Evolutionary conservation across 805 yeast species (phyloP), one percentile per base, ranked within the genome.

Genomic region (Teunomyces funiuensis): DNA sequence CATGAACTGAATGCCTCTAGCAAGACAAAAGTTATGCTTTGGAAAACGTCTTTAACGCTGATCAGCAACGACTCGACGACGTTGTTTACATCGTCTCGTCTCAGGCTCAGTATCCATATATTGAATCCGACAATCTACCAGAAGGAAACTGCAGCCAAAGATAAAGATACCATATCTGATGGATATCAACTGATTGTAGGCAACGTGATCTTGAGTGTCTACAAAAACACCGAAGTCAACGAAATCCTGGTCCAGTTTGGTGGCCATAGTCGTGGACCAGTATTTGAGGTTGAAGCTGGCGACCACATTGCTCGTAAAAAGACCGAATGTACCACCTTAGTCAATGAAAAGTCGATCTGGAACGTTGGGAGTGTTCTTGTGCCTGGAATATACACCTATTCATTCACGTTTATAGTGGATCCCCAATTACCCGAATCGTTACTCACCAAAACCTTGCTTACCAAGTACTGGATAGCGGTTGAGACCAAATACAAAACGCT

Each of bases 11-110:
- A n/a, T n/a, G n/a, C n/a, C n/a, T n/a, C n/a, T n/a, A n/a, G n/a
- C n/a, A n/a, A 19, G 10, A 18, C 10, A 11, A n/a, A 23, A 65
- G 53, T 36, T 58, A 66, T 14, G 69, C 66, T 25, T 51, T 49
- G 47, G 55, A 53, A 28, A 58, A 59, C 27, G 53, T 51, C 52
- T 62, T 65, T 3, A 70, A 71, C 2, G 69, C 65, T 34, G 68
- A 65, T 44, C 56, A 61, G n/a, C 6, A 25, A 8, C 20, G 28
- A 33, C 8, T 13, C 13, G 6, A 67, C 46, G 7, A 67, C 55
- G 5, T 39, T 31, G 36, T 61, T 69, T 11, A 65, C 61, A 30
- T 49, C 43, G 1, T 48, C 40, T 9, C 60, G 44, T n/a, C 27
- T 40, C 6, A 51, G 44, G 19, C 40, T 49, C 13, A 20, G 37